Conservation (phyloP, 1,284 basidiomycete genomes). For the Sanghuangporus weigelae region DNA sequence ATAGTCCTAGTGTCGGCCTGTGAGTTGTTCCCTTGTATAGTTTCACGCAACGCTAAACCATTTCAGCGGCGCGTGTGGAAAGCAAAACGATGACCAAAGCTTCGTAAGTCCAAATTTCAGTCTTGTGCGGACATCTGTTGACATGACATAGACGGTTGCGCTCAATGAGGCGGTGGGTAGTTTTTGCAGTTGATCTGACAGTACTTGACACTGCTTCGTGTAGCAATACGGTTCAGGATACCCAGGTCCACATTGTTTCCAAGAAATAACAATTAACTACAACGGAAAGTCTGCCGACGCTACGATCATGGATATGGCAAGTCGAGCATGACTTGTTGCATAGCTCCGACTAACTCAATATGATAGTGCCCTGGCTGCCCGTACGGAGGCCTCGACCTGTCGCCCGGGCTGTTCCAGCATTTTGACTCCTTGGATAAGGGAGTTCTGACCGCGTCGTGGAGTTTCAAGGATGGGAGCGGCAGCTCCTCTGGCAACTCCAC, state of each 20-base stretch:
- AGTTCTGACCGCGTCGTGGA: conserved; percentile 25
- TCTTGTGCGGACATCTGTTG: too few relatives aligned
- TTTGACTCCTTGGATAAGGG: conserved; percentile 46
- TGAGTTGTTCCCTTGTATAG: conserved; percentile 36
- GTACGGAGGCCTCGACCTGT: conserved; percentile 73
- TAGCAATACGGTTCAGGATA: conserved; percentile 41
- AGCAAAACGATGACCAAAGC: background rate
- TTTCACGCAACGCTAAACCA: conserved; percentile 37
- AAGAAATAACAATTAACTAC: conserved; percentile 59
- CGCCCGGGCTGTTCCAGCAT: conserved; percentile 63
- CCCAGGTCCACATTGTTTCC: conserved; percentile 49
- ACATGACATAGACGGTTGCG: too few relatives aligned
- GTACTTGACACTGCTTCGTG: background rate
- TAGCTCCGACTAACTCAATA: background rate
- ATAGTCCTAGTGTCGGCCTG: conserved; percentile 43
- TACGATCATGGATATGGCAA: conserved; percentile 61
- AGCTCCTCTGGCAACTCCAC: background rate
- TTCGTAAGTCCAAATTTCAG: too few relatives aligned
- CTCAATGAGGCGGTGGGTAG: too few relatives aligned
- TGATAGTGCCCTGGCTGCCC: conserved; percentile 67
- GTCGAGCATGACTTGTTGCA: conserved; percentile 17
- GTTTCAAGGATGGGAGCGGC: background rate
- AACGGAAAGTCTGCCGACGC: conserved; percentile 59
- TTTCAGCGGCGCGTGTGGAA: conserved; percentile 15
- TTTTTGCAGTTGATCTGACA: too few relatives aligned